phyloP scores from a whole-genome alignment of 163 green algal genomes.

The Scenedesmus sp. region DNA sequence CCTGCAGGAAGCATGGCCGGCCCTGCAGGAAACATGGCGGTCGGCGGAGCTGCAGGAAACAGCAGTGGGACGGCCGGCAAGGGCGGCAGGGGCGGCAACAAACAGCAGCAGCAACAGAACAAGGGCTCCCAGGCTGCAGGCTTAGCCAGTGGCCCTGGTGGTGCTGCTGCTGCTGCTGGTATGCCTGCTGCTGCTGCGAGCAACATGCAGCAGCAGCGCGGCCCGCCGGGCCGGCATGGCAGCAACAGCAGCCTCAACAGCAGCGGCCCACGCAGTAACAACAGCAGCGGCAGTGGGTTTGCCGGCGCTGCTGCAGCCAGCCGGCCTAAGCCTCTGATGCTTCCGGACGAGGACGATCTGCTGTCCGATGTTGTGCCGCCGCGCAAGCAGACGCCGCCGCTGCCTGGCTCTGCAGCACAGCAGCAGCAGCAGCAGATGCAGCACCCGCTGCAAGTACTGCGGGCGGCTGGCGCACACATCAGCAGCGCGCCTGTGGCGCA shows the following conservation, averaged over 20 bases:
- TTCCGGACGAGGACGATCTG: slow-evolving; percentile 23
- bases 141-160: background rate
- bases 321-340: slow-evolving; percentile 19
- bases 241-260: background rate
- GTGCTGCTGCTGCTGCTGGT: background rate
- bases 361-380: background rate
- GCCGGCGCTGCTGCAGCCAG: background rate
- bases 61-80: background rate
- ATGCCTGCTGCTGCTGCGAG: too few species aligned
- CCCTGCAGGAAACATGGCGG: background rate
- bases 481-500: background rate
- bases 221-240: background rate
- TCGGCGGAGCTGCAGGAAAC: background rate
- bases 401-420: background rate
- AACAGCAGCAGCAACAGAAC: background rate
- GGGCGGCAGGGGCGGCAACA: background rate
- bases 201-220: background rate
- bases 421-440: slow-evolving; percentile 35
- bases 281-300: background rate
- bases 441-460: slow-evolving; percentile 34
- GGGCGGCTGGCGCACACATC: slow-evolving; percentile 41
- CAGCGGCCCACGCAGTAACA: background rate
- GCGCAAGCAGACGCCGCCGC: background rate
- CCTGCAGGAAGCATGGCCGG: background rate
- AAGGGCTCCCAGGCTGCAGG: background rate